A percentile compares a stretch with the other conserved stretches of the same genome.
These are phyloP conservation scores for Talaromyces ruber DNA, from an alignment of 495 filamentous ascomycete species.

Conservation along the genomic window DNA sequence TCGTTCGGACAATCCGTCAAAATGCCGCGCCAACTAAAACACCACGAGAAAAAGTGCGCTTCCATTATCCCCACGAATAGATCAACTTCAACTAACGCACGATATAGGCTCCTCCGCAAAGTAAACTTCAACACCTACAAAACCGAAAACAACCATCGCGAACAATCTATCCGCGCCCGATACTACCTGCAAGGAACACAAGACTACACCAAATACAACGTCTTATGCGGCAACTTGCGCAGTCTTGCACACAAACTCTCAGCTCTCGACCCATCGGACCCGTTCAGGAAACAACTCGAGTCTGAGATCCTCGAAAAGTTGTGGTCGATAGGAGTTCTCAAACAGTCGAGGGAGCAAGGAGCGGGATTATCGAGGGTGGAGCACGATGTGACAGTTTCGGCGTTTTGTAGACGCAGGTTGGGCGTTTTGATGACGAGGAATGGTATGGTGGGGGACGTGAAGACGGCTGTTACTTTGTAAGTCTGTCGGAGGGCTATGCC, in stretches of 20 bases:
- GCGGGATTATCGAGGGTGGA: conserved; percentile 70
- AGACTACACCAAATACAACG: conserved; percentile 87
- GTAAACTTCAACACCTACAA: conserved; percentile 94
- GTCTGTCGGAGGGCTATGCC: conserved; percentile 5
- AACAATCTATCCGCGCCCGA: conserved; percentile 66
- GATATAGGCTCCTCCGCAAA: conserved; percentile 64
- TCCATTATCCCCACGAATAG: conserved; percentile 8
- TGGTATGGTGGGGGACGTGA: conserved; percentile 82
- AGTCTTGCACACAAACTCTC: conserved; percentile 83
- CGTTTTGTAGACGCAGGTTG: conserved; percentile 71
- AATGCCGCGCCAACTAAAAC: conserved; percentile 89
- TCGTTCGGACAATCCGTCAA: conserved; percentile 16
- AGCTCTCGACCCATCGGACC: conserved; percentile 66
- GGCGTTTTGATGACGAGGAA: conserved; percentile 82
- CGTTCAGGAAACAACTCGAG: conserved; percentile 72
- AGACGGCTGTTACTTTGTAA: conserved; percentile 41
- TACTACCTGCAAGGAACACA: conserved; percentile 82
- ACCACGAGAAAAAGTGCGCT: conserved; percentile 70
- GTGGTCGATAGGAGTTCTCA: conserved; percentile 79
- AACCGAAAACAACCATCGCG: conserved; percentile 77
- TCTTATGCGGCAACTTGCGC: conserved; percentile 72
- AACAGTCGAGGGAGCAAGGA: conserved; percentile 49
- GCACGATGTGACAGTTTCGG: conserved; percentile 73
- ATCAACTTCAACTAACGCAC: not conserved
- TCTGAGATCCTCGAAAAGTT: conserved; percentile 79